Evolutionary conservation across 2,329 filamentous ascomycete genomes (phyloP).

Genomic region (Alternaria hordeiaustralica): DNA sequence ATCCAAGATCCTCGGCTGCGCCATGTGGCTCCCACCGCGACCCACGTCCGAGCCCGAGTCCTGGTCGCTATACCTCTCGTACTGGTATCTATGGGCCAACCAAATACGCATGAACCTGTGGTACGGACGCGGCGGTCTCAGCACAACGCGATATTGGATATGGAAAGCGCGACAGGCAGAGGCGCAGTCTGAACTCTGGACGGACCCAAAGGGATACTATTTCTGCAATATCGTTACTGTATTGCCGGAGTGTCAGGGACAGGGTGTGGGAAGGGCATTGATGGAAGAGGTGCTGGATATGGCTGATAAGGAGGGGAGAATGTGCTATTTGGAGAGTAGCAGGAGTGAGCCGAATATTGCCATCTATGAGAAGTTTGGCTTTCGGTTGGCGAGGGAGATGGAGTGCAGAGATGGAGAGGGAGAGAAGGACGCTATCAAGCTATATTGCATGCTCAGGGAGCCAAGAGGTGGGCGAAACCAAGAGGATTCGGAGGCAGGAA

Average conservation of each 20-base stretch:
- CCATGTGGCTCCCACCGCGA: slow-evolving; percentile 73
- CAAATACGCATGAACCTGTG: slow-evolving; percentile 72
- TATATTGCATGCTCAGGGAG: slow-evolving; percentile 56
- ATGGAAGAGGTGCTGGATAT: slow-evolving; percentile 67
- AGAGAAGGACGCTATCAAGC: slow-evolving; percentile 47
- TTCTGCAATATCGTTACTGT: slow-evolving; percentile 80
- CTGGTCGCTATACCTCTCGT: slow-evolving; percentile 68
- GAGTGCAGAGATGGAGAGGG: slow-evolving; percentile 69
- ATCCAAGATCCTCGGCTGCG: slow-evolving; percentile 68
- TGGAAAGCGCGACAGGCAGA: slow-evolving; percentile 72
- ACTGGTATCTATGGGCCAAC: slow-evolving; percentile 69
- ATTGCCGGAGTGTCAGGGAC: slow-evolving; percentile 67
- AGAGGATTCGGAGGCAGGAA: background rate
- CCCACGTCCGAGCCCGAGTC: slow-evolving; percentile 56
- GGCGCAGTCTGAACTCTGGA: slow-evolving; percentile 69
- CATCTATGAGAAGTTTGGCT: slow-evolving; percentile 75
- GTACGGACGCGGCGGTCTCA: slow-evolving; percentile 73
- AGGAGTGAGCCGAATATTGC: slow-evolving; percentile 71
- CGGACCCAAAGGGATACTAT: slow-evolving; percentile 71
- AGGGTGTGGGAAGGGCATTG: slow-evolving; percentile 69
- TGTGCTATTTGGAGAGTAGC: slow-evolving; percentile 75
- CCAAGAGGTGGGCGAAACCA: slow-evolving; percentile 22
- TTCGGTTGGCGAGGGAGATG: slow-evolving; percentile 69
- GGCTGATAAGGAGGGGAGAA: slow-evolving; percentile 69
- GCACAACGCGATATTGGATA: slow-evolving; percentile 72